Percentiles rank a stretch among this genome's conserved stretches.
These are phyloP conservation scores for Neurospora pannonica DNA, from an alignment of 495 filamentous ascomycete genomes.

Conservation along the genomic window DNA sequence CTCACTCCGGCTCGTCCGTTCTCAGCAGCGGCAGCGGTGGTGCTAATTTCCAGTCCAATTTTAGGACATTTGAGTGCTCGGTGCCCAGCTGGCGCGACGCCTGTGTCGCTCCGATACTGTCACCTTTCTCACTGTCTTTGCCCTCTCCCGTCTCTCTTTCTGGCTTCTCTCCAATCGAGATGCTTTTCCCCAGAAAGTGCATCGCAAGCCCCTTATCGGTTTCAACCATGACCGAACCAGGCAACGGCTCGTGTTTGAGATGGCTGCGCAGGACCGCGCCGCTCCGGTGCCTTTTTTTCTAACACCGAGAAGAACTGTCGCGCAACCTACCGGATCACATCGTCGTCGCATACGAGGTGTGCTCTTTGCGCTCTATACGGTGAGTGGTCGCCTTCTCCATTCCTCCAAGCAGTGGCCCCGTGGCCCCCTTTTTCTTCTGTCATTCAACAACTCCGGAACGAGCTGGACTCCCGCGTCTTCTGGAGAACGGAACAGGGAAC, in stretches of 20 bases:
- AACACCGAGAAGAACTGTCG: not conserved
- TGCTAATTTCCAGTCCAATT: not conserved
- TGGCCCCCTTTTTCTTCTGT: not conserved
- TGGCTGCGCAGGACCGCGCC: not conserved
- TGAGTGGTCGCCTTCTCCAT: not conserved
- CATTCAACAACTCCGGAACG: not conserved
- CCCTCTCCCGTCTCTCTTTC: not conserved
- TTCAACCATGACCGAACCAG: not conserved
- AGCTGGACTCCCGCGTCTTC: not conserved
- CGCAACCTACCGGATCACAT: not conserved
- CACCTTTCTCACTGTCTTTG: not conserved
- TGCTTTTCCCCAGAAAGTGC: not conserved
- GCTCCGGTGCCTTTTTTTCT: not conserved
- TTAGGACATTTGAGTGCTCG: not conserved
- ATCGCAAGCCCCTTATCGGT: not conserved
- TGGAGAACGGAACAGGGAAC: not conserved
- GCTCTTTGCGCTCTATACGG: not conserved
- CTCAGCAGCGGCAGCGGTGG: not conserved
- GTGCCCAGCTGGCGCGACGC: not conserved
- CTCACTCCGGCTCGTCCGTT: not conserved
- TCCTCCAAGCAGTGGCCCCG: not conserved
- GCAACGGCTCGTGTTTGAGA: not conserved
- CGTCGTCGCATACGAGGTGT: not conserved
- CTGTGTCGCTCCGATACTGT: not conserved
- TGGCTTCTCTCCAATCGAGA: not conserved